Evolutionary conservation across 1,139 yeast species (phyloP).

Genomic region (Yarrowia galli): DNA sequence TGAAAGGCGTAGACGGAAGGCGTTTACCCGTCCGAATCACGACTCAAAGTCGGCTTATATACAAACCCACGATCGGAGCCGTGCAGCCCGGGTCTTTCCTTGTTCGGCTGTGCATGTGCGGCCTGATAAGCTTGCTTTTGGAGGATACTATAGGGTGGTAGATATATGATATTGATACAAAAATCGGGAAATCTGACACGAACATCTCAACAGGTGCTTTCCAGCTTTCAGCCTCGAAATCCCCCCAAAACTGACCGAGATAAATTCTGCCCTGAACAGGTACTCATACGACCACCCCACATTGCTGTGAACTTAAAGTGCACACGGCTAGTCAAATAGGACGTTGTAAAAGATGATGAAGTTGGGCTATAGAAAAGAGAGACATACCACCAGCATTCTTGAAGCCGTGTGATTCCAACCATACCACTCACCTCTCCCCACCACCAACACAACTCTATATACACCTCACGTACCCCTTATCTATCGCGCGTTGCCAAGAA

Average conservation of each 20-base stretch:
- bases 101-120: slow-evolving; percentile 4
- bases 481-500: slow-evolving; percentile 5
- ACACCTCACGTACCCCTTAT: not conserved
- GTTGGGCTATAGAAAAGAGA: not conserved
- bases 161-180: not conserved
- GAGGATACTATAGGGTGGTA: no score
- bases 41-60: slow-evolving; percentile 4
- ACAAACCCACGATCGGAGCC: slow-evolving; percentile 3
- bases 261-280: not conserved
- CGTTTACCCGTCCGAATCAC: no score
- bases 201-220: no score
- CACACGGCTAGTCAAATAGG: not conserved
- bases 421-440: no score
- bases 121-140: not conserved
- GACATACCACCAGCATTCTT: not conserved
- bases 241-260: not conserved
- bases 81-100: slow-evolving; percentile 14
- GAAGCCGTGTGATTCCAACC: not conserved
- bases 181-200: not conserved
- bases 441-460: no score
- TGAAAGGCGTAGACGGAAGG: not conserved
- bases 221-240: not conserved
- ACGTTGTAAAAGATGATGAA: not conserved
- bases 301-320: not conserved
- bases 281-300: slow-evolving; percentile 8